These are phyloP conservation scores for Fusarium annulatum DNA, from an alignment of 2,329 filamentous ascomycete species.

Conservation along the genomic window DNA sequence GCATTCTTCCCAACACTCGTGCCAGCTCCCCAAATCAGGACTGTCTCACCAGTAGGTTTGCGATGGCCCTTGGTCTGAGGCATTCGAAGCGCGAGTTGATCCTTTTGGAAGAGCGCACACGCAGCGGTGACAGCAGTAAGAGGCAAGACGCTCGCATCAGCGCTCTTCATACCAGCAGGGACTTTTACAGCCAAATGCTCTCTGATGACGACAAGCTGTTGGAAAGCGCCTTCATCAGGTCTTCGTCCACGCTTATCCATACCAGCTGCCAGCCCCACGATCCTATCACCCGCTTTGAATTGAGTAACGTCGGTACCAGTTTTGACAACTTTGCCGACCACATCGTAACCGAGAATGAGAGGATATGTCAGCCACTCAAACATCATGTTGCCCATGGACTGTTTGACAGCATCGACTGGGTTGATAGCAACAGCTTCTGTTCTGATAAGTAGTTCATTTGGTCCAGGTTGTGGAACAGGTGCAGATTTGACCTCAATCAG, in stretches of 20 bases:
- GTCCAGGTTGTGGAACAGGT: not conserved
- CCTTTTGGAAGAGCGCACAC: not conserved
- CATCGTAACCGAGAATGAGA: slow-evolving; percentile 8
- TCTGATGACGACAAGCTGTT: not conserved
- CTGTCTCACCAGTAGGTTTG: not conserved
- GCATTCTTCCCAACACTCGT: slow-evolving; percentile 4
- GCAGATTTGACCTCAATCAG: not conserved
- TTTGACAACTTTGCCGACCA: not conserved
- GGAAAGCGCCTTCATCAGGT: not conserved
- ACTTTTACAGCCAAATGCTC: not conserved
- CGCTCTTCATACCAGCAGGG: not conserved
- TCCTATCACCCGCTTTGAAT: not conserved
- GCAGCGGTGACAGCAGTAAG: not conserved
- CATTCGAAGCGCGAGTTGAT: not conserved
- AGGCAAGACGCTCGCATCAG: slow-evolving; percentile 1
- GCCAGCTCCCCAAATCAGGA: slow-evolving; percentile 1
- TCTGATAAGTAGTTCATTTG: not conserved
- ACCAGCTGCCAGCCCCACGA: not conserved
- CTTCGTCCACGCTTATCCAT: slow-evolving; percentile 10
- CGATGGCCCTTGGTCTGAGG: rapidly evolving
- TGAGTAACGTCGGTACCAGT: not conserved
- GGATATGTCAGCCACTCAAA: slow-evolving; percentile 17
- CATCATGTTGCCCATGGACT: slow-evolving; percentile 21
- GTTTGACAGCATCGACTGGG: not conserved
- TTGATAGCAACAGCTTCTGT: not conserved